Evolutionary conservation across 2,329 filamentous ascomycete genomes (phyloP), one percentile per base, ranked within the genome.

Genomic region (Botrytis porri): DNA sequence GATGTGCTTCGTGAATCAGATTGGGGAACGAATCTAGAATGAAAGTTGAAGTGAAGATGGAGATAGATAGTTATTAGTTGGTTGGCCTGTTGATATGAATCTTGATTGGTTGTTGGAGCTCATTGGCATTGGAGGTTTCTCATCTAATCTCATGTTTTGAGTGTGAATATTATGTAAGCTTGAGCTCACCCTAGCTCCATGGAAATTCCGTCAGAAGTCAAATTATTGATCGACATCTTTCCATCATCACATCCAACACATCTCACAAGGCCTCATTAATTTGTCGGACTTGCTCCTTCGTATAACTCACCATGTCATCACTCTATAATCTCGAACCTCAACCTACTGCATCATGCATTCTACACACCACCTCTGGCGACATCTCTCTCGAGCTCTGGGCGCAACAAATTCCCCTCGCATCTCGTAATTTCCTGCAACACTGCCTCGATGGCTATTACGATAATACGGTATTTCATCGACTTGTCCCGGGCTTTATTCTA

Each of bases 361-460:
- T 99, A 60, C 92, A 97, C 82, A 99, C 96, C 16, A 97, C 93
- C 10, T 86, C 91, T 63, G 96, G 96, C 82, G 95, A 97, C 80
- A 88, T 99, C 73, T 91, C 93, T 54, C 88, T 99, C 83, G 94
- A 97, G 82, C 90, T 99, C 73, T 99, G 97, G 85, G 95, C 95
- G 29, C 96, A 96, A 81, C 96, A 99, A 83, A 92, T 93, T 0
- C 96, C 96, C 14, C 86, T 98, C 75, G 92, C 96, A 39, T 94
- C 92, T 80, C 94, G 95, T 78, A 98, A 98, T 84, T 99, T 99
- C 83, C 88, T 99, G 54, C 96, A 99, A 82, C 92, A 95, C 80
- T 96, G 93, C 81, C 88, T 98, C 77, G 95, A 99, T 81, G 94
- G 94, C 77, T 98, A 98, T 85, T 99, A 98, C 85, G 91, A 94